Base-by-base conservation (phyloP, 495 filamentous ascomycete species). In the Xylaria grammica region DNA sequence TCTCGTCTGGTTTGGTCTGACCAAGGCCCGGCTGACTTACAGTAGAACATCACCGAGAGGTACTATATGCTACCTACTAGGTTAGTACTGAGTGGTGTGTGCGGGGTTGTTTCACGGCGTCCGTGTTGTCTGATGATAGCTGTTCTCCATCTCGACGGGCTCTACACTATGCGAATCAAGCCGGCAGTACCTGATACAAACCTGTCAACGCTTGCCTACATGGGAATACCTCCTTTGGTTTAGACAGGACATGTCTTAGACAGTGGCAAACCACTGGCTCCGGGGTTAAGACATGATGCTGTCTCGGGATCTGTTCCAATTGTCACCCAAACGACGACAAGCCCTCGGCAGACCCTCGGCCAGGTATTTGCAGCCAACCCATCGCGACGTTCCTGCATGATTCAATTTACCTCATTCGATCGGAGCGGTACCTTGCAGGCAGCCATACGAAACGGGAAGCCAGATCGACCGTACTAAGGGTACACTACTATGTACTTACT, bases 391-490 rank as follows among this genome's bases (percentile, higher is more conserved):
- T 45, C n/a, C 55, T 22, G 55, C 27, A 58, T 36, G 11, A 53
- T 38, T 46, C 24, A 20, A 36, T 48, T 38, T 19, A 34, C 24
- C 22, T 30, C 32, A 44, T 30, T 54, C 22, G 13, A 46, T 34
- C n/a, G 27, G 19, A 27, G 8, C 38, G 36, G 54, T 59, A 59
- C 42, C 56, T 59, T 59, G 56, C 56, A 59, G 56, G 38, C 10
- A 30, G 54, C 15, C n/a, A 26, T 27, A 24, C n/a, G 42, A 46
- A 40, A 42, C 34, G 44, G 56, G 56, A 32, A 46, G 40, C 56
- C 42, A 34, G 56, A 59, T 59, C 56, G 56, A 59, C 56, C 44
- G 56, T n/a, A n/a, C n/a, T n/a, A n/a, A n/a, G n/a, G n/a, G n/a
- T n/a, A n/a, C n/a, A n/a, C n/a, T n/a, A n/a, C n/a, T n/a, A n/a